phyloP scores from a whole-genome alignment of 345 rosid species.

The Arabidopsis thaliana region DNA sequence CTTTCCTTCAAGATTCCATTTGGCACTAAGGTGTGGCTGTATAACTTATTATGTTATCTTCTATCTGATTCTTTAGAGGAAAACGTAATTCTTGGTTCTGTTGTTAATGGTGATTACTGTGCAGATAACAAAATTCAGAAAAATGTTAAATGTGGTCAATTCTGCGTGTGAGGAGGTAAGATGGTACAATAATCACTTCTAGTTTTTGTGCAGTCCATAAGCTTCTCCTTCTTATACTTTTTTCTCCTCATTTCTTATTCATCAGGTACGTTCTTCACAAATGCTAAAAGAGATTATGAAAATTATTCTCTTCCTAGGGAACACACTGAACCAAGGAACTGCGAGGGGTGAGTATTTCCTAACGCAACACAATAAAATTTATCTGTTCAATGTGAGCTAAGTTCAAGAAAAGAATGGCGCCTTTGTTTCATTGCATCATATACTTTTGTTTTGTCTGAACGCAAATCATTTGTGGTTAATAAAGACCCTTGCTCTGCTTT shows the following conservation, averaged over 20 bases:
- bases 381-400: slow-evolving; percentile 8
- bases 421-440: background rate
- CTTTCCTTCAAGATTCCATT: slow-evolving; percentile 98
- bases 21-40: slow-evolving; percentile 75
- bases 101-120: slow-evolving; percentile 16
- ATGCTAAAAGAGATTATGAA: slow-evolving; percentile 95
- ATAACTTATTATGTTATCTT: slow-evolving; percentile 28
- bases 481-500: slow-evolving; percentile 30
- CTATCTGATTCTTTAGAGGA: slow-evolving; percentile 31
- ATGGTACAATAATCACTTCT: slow-evolving; percentile 30
- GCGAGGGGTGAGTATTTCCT: slow-evolving; percentile 69
- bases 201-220: slow-evolving; percentile 13
- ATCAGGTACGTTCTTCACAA: slow-evolving; percentile 79
- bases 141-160: slow-evolving; percentile 79
- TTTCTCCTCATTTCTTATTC: slow-evolving; percentile 29
- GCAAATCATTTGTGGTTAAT: slow-evolving; percentile 28
- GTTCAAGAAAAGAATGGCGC: background rate
- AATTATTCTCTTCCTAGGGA: slow-evolving; percentile 88
- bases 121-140: slow-evolving; percentile 84
- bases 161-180: slow-evolving; percentile 94
- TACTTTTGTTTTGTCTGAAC: slow-evolving; percentile 20
- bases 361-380: background rate
- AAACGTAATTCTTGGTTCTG: background rate
- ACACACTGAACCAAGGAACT: slow-evolving; percentile 94
- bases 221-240: slow-evolving; percentile 12